Percentiles rank a stretch among this genome's conserved stretches.
Evolutionary conservation across 805 yeast genomes (phyloP).

Genomic region (Ogataea parapolymorpha): DNA sequence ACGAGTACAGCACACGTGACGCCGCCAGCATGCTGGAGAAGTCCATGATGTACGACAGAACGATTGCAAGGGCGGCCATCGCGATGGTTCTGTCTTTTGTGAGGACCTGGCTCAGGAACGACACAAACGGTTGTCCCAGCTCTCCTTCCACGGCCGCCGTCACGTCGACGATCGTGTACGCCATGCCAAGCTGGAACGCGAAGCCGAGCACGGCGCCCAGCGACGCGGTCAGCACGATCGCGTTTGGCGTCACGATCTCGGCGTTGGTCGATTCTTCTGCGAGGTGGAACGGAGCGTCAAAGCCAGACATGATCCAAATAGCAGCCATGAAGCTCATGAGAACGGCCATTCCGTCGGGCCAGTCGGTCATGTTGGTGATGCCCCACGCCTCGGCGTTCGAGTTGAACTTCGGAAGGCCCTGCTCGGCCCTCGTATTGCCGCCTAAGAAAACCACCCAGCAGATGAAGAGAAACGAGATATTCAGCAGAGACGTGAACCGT

Average conservation of each 20-base stretch:
- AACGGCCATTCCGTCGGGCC: conserved; percentile 59
- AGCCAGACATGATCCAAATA: conserved; percentile 72
- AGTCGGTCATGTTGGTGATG: conserved; percentile 55
- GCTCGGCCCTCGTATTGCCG: conserved; percentile 39
- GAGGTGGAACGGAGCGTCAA: conserved; percentile 71
- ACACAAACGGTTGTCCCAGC: conserved; percentile 58
- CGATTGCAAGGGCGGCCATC: conserved; percentile 42
- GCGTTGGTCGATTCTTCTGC: conserved; percentile 73
- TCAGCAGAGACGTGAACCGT: conserved; percentile 45
- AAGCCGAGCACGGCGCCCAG: conserved; percentile 57
- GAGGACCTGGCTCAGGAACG: conserved; percentile 50
- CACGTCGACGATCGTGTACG: conserved; percentile 56
- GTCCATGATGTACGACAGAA: conserved; percentile 49
- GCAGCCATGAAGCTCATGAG: conserved; percentile 58
- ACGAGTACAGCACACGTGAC: conserved; percentile 63
- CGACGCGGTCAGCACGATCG: conserved; percentile 56
- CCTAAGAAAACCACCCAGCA: conserved; percentile 54
- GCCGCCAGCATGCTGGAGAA: conserved; percentile 62
- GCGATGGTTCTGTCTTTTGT: conserved; percentile 39
- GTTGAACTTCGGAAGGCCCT: conserved; percentile 47
- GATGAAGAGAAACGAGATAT: conserved; percentile 46
- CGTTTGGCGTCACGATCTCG: conserved; percentile 60
- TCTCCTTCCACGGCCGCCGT: conserved; percentile 44
- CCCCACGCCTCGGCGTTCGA: conserved; percentile 50
- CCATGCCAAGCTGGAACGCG: conserved; percentile 55